phyloP scores from a whole-genome alignment of 495 filamentous ascomycete species.

The Penicillium canescens region DNA sequence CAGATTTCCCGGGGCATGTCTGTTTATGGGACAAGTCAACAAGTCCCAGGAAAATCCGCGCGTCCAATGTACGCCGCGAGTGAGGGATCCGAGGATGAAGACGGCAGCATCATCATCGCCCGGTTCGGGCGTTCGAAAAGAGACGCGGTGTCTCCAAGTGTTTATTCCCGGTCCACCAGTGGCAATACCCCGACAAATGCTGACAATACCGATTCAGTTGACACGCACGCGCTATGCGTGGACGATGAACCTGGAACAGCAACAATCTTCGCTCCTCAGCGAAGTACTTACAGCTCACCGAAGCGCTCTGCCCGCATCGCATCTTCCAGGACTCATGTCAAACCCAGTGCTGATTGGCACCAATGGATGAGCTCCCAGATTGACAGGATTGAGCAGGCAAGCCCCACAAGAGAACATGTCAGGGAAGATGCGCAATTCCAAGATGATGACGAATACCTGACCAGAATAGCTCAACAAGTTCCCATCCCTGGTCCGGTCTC shows the following conservation, averaged over 20 bases:
- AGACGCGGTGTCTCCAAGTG: constrained; percentile 43
- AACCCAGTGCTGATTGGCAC: constrained; percentile 45
- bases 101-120: constrained; percentile 22
- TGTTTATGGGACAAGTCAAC: not conserved
- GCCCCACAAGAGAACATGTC: constrained; percentile 49
- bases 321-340: constrained; percentile 1
- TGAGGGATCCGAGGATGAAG: constrained; percentile 22
- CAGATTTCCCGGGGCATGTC: not conserved
- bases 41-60: not conserved
- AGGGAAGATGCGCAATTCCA: constrained; percentile 62
- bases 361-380: constrained; percentile 51
- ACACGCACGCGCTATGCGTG: constrained; percentile 3
- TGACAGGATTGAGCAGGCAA: constrained; percentile 34
- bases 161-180: constrained; percentile 58
- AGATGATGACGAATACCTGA: constrained; percentile 39
- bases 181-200: constrained; percentile 37
- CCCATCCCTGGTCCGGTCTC: constrained; percentile 1
- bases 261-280: constrained; percentile 44
- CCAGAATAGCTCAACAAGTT: constrained; percentile 8
- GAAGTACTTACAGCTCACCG: constrained; percentile 40
- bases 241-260: constrained; percentile 39
- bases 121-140: not conserved
- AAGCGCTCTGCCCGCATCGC: constrained; percentile 14
- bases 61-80: not conserved
- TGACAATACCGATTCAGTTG: constrained; percentile 5